Evolutionary conservation across 2,329 filamentous ascomycete genomes (phyloP), one percentile per base, ranked within the genome.

Genomic region (Helminthosporium solani): DNA sequence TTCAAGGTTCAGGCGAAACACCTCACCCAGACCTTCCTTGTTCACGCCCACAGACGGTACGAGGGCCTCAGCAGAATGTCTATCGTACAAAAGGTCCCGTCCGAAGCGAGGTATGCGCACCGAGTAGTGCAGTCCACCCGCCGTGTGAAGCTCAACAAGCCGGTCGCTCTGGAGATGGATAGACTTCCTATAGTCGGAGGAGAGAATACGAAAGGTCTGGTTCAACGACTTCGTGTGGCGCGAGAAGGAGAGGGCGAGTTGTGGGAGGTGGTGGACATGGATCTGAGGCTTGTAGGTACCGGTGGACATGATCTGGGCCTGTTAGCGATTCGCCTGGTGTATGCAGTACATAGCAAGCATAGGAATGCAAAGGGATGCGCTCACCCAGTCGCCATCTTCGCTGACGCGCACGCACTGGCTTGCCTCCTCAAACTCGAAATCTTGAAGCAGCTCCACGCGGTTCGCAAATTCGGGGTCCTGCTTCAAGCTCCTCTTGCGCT

Each of bases 361-460:
- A 25, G 5, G 23, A 9, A 25, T 46, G 5, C 25, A n/a, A 27
- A 7, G 25, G 25, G 12, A 27, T 7, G 25, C 25, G 12, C 25
- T 21, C 35, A 61, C 84, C 91, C 94, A 99, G 67, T 97, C 86
- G 39, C 92, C 92, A 81, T 99, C 94, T 47, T 96, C 91, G 60
- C 89, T 96, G 53, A 94, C 83, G 40, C 90, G 83, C 53, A 99
- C 83, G 67, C 92, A 96, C 57, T 86, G 83, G 66, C 90, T 96
- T 33, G 95, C 92, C 73, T 96, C 91, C 63, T 96, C 91, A 63
- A 99, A 97, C 66, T 95, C 91, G 70, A 99, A 99, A 67, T 99
- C 94, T 64, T 99, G 94, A 30, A 99, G 80, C 46, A 99, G 78
- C 71, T 99, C 94, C 59, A 99, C 86, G 56, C 94, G 87, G 70